Base-by-base conservation (phyloP, 305 asterid species). In the Fraxinus angustifolia region DNA sequence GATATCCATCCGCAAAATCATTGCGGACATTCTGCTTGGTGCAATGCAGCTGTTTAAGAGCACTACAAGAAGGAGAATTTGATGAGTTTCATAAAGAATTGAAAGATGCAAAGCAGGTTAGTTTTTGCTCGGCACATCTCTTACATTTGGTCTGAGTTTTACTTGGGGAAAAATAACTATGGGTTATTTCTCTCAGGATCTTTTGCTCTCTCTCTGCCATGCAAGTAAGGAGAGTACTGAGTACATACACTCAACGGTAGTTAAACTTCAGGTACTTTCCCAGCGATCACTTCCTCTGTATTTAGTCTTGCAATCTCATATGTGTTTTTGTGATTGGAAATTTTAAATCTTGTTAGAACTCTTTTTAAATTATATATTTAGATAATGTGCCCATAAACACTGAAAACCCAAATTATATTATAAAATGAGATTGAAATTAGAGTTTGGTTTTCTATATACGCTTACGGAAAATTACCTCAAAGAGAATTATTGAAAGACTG, bases 181-280 rank as follows among this genome's bases (percentile, higher is more conserved):
- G 62, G 79, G 17, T 83, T 17, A 79, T 84, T 81, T 84, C 68
- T 87, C 62, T 83, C 89, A 95, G 99, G 98, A 87, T 86, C 97
- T 95, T 85, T 86, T 95, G 91, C 83, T 89, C 78, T 95, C 97
- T 89, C 90, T 95, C 80, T 93, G 85, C 87, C 96, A 91, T 77
- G 90, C 99, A 33, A 95, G 98, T 84, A 87, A 88, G 88, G 99
- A 95, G 92, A 95, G 98, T 89, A 95, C 98, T 16, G 94, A 95
- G 83, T 91, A 87, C 88, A 92, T 95, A 79, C 86, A 91, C 85
- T 92, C 96, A 81, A 86, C 95, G 80, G 89, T 93, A 85, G 87
- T 93, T 76, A 95, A 92, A 85, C 96, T 95, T 87, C 99, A 95
- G 98, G 99, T 93, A 86, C 85, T 73, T 80, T 77, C 65, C 67